A percentile compares a stretch with the other conserved stretches of the same genome.
phyloP scores from a whole-genome alignment of 768 basidiomycete genomes.

The Suillus cothurnatus region DNA sequence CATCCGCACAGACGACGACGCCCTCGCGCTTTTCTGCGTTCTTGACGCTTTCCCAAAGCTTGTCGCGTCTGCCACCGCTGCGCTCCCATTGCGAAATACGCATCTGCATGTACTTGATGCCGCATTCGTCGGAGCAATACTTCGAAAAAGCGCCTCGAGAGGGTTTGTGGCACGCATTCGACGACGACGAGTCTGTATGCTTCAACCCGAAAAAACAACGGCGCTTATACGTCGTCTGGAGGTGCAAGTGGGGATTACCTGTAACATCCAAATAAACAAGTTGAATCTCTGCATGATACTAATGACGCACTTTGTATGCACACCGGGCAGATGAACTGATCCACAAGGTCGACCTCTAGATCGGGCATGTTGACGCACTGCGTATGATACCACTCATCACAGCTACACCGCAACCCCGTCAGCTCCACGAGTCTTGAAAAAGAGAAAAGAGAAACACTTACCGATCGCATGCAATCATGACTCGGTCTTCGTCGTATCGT shows the following conservation, averaged over 20 bases:
- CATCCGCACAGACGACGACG: constrained; percentile 52
- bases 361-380: constrained; percentile 84
- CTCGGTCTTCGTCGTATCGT: constrained; percentile 80
- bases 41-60: constrained; percentile 76
- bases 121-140: constrained; percentile 91
- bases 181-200: constrained; percentile 60
- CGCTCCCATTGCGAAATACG: constrained; percentile 64
- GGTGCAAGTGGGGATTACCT: constrained; percentile 62
- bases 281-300: constrained; percentile 2
- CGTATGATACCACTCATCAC: constrained; percentile 95
- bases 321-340: constrained; percentile 87
- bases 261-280: constrained; percentile 7
- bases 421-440: background rate
- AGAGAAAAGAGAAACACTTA: constrained; percentile 36
- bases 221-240: constrained; percentile 78
- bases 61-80: constrained; percentile 61
- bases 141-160: constrained; percentile 84
- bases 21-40: constrained; percentile 71
- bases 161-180: constrained; percentile 77
- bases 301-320: constrained; percentile 70
- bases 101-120: constrained; percentile 68
- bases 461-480: constrained; percentile 96
- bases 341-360: constrained; percentile 81
- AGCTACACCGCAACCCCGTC: constrained; percentile 48
- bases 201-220: constrained; percentile 74